These are phyloP conservation scores for Hawksworthiomyces lignivorus DNA, from an alignment of 2,329 filamentous ascomycete genomes.

Conservation along the genomic window DNA sequence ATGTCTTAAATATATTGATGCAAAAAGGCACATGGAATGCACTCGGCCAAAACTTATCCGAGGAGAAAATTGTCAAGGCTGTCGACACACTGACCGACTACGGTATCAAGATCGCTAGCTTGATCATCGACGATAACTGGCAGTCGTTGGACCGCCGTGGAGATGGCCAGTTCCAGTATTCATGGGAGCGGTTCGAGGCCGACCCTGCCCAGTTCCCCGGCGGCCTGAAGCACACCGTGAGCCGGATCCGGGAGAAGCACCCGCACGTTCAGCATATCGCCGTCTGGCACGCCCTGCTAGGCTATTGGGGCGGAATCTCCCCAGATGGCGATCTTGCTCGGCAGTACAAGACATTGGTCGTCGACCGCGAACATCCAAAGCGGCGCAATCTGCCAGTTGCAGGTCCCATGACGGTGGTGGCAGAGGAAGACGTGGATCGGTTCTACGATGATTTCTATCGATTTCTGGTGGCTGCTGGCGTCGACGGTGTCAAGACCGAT, in stretches of 20 bases:
- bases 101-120: conserved; percentile 68
- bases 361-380: conserved; percentile 41
- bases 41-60: conserved; percentile 73
- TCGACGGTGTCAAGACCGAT: conserved; percentile 89
- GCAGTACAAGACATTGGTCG: conserved; percentile 66
- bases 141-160: conserved; percentile 57
- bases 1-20: conserved; percentile 5
- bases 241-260: conserved; percentile 59
- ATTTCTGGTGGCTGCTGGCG: conserved; percentile 65
- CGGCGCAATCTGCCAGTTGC: conserved; percentile 43
- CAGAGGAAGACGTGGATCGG: conserved; percentile 61
- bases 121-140: conserved; percentile 98
- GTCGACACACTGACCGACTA: conserved; percentile 63
- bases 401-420: conserved; percentile 64
- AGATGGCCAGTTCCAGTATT: conserved; percentile 46
- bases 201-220: conserved; percentile 70
- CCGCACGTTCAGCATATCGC: conserved; percentile 73
- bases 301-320: conserved; percentile 88
- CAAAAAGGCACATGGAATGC: conserved; percentile 77
- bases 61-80: conserved; percentile 69
- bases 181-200: conserved; percentile 82
- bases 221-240: conserved; percentile 66
- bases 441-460: conserved; percentile 90
- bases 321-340: conserved; percentile 65
- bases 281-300: conserved; percentile 84